A percentile compares a stretch with the other conserved stretches of the same genome.
Conservation (phyloP, 495 filamentous ascomycete genomes). For the Xylaria bambusicola region DNA sequence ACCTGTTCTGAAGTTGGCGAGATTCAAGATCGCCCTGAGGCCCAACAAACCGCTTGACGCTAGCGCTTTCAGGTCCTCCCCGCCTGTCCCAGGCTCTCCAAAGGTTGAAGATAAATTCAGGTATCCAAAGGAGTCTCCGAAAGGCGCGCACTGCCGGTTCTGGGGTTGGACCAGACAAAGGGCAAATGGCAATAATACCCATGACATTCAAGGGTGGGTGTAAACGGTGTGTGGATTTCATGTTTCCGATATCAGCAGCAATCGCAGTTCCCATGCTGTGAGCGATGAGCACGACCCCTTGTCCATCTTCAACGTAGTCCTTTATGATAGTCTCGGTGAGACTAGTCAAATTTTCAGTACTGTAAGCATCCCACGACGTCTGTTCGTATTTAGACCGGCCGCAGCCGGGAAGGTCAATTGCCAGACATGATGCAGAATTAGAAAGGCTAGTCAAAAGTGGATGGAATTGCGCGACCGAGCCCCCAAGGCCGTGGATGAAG, state of each 20-base stretch:
- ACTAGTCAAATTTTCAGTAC: slow-evolving; percentile 70
- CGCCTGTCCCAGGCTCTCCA: slow-evolving; percentile 79
- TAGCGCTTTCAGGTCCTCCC: slow-evolving; percentile 74
- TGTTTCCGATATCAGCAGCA: slow-evolving; percentile 71
- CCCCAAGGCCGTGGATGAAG: slow-evolving; percentile 89
- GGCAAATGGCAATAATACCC: slow-evolving; percentile 80
- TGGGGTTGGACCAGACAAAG: slow-evolving; percentile 62
- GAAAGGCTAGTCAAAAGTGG: slow-evolving; percentile 79
- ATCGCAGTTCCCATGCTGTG: slow-evolving; percentile 89
- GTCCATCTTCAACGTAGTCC: slow-evolving; percentile 64
- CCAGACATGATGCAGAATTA: slow-evolving; percentile 83
- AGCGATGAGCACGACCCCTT: slow-evolving; percentile 77
- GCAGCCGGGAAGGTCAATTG: slow-evolving; percentile 88
- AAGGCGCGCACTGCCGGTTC: slow-evolving; percentile 54
- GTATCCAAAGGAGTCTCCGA: slow-evolving; percentile 63
- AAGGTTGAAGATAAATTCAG: slow-evolving; percentile 71
- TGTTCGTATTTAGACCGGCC: slow-evolving; percentile 74
- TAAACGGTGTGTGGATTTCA: slow-evolving; percentile 45
- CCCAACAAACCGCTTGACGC: slow-evolving; percentile 80
- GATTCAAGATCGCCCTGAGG: slow-evolving; percentile 69
- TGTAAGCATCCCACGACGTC: slow-evolving; percentile 76
- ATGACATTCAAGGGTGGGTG: slow-evolving; percentile 63
- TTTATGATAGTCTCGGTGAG: slow-evolving; percentile 73
- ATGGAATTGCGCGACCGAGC: slow-evolving; percentile 84
- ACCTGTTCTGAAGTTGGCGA: slow-evolving; percentile 75